Evolutionary conservation across 2,329 filamentous ascomycete genomes (phyloP).

Genomic region (Diaporthe destruens): DNA sequence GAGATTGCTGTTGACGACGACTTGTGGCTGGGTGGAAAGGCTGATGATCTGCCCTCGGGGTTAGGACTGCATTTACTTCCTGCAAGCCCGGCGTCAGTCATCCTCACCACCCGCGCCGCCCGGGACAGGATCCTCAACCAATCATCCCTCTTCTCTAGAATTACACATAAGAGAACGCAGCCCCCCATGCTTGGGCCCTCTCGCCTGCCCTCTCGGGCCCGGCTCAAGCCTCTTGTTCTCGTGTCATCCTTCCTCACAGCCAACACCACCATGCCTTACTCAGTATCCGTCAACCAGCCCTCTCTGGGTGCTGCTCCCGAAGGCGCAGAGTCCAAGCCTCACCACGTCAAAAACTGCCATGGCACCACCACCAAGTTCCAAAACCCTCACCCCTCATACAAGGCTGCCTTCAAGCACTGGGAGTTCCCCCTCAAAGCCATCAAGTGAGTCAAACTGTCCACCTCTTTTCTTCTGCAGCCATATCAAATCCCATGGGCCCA

Average conservation of each 20-base stretch:
- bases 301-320: constrained; percentile 54
- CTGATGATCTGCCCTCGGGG: not conserved
- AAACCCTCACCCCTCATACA: constrained; percentile 65
- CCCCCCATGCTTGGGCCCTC: not conserved
- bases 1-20: constrained; percentile 8
- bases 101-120: not conserved
- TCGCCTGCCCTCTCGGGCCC: constrained; percentile 12
- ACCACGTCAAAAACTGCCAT: constrained; percentile 59
- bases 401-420: constrained; percentile 39
- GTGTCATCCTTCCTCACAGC: not conserved
- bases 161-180: not conserved
- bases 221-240: constrained; percentile 14
- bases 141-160: not conserved
- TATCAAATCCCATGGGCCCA: not conserved
- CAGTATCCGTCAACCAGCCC: constrained; percentile 53
- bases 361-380: constrained; percentile 59
- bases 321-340: constrained; percentile 59
- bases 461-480: not conserved
- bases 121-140: not conserved
- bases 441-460: constrained; percentile 49
- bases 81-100: not conserved
- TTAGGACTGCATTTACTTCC: not conserved
- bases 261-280: constrained; percentile 38
- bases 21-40: constrained; percentile 3
- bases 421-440: constrained; percentile 51